Conservation (phyloP, 495 filamentous ascomycete genomes). For the Jackrogersella minutella region DNA sequence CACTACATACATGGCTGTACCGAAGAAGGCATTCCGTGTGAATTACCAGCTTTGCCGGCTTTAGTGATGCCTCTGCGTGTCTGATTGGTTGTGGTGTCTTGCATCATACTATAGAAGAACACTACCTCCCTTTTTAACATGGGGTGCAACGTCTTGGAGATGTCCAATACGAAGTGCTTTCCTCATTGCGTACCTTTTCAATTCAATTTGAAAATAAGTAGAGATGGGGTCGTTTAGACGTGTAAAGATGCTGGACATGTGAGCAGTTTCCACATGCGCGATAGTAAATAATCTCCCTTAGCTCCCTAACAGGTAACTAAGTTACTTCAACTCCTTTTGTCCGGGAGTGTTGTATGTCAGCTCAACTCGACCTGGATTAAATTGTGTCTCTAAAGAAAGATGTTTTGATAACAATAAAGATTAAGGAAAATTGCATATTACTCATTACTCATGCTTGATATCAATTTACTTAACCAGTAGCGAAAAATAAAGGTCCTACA, state of each 20-base stretch:
- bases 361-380: neutral
- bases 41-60: neutral
- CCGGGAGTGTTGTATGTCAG: neutral
- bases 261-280: neutral
- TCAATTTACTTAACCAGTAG: too few relatives aligned
- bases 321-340: neutral
- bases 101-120: neutral
- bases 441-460: too few relatives aligned
- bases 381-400: neutral
- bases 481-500: too few relatives aligned
- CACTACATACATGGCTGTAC: neutral
- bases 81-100: neutral
- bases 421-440: too few relatives aligned
- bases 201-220: neutral
- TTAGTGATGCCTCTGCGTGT: neutral
- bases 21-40: conserved; percentile 2
- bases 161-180: neutral
- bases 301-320: too few relatives aligned
- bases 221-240: neutral
- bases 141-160: neutral
- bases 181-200: neutral
- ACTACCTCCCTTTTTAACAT: neutral
- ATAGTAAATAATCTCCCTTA: too few relatives aligned
- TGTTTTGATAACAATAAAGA: neutral
- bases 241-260: neutral